A percentile compares a stretch with the other conserved stretches of the same genome.
Conservation (phyloP, 1,284 basidiomycete genomes). For the Pterula multifida region DNA sequence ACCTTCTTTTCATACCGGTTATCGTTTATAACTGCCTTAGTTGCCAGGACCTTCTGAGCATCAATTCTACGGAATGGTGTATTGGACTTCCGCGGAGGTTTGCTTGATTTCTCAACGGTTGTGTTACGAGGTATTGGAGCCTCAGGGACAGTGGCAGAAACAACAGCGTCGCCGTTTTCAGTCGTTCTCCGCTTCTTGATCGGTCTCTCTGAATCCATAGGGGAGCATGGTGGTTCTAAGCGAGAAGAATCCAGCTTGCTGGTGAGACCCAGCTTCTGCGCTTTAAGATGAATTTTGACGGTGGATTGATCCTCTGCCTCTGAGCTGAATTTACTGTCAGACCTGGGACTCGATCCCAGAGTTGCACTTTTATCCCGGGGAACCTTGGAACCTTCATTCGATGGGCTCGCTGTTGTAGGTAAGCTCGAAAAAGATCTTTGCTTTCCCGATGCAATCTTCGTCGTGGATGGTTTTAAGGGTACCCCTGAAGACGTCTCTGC, state of each 20-base stretch:
- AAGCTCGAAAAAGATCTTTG: neutral
- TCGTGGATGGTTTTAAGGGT: neutral
- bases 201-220: neutral
- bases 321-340: slow-evolving; percentile 16
- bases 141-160: neutral
- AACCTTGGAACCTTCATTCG: neutral
- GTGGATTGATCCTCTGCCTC: slow-evolving; percentile 9
- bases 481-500: neutral
- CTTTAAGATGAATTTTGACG: no score
- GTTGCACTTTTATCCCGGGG: neutral
- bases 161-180: neutral
- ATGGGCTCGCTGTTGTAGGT: no score
- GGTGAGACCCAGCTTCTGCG: no score
- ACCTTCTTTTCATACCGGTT: slow-evolving; percentile 83
- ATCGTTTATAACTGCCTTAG: slow-evolving; percentile 45
- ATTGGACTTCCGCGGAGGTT: slow-evolving; percentile 31
- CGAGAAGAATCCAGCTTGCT: no score
- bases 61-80: slow-evolving; percentile 80
- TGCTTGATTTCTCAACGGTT: slow-evolving; percentile 16
- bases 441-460: neutral
- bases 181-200: neutral
- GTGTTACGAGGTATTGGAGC: slow-evolving; percentile 17
- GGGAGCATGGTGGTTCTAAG: neutral
- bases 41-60: slow-evolving; percentile 49
- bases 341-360: slow-evolving; percentile 11